phyloP scores from a whole-genome alignment of 179 eudicot species.

The Vitellaria paradoxa region DNA sequence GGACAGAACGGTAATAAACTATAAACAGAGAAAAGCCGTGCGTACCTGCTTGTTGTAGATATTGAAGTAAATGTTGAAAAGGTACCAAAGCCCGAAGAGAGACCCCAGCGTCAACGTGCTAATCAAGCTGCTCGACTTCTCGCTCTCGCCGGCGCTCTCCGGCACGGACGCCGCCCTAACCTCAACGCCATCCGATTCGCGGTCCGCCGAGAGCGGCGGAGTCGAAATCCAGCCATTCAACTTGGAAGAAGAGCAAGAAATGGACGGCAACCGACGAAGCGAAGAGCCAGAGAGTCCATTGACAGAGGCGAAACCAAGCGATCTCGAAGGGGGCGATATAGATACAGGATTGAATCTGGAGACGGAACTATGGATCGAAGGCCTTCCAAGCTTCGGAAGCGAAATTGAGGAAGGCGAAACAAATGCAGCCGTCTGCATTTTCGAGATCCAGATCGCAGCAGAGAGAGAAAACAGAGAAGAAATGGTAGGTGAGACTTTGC shows the following conservation, averaged over 20 bases:
- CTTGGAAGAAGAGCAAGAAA: slow-evolving; percentile 17
- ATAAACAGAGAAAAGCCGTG: neutral
- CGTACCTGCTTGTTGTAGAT: slow-evolving; percentile 91
- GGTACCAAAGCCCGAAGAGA: slow-evolving; percentile 77
- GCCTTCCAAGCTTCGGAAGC: slow-evolving; percentile 23
- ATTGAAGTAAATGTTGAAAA: slow-evolving; percentile 87
- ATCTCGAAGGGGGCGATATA: slow-evolving; percentile 9
- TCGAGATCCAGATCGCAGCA: slow-evolving; percentile 10
- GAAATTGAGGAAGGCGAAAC: slow-evolving; percentile 29
- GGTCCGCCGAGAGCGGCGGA: slow-evolving; percentile 22
- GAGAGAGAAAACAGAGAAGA: neutral
- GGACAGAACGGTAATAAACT: neutral
- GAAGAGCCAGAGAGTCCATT: slow-evolving; percentile 2
- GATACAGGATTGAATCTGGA: neutral
- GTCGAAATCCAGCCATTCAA: slow-evolving; percentile 32
- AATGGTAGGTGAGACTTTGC: neutral
- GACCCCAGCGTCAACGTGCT: slow-evolving; percentile 60
- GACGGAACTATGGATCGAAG: slow-evolving; percentile 1
- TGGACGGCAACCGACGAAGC: slow-evolving; percentile 16
- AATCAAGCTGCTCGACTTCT: slow-evolving; percentile 32
- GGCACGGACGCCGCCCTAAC: slow-evolving; percentile 49
- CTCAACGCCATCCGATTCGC: slow-evolving; percentile 25
- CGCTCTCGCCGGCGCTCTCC: slow-evolving; percentile 45
- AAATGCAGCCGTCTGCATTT: slow-evolving; percentile 54
- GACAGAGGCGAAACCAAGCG: slow-evolving; percentile 14